phyloP scores from a whole-genome alignment of 192 early-diverging fungal genomes.

The Rhizophagus clarus region DNA sequence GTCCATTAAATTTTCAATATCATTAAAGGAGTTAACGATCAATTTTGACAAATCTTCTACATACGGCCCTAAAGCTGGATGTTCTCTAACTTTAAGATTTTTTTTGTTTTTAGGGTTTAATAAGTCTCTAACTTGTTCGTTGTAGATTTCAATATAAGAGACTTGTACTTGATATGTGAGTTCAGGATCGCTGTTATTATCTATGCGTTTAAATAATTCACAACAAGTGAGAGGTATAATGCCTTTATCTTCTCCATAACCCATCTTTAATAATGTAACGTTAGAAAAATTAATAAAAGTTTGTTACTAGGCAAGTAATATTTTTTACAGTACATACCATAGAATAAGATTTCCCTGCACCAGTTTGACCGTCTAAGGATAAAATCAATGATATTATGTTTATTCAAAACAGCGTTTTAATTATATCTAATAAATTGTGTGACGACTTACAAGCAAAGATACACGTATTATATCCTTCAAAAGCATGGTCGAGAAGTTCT shows the following conservation, averaged over 20 bases:
- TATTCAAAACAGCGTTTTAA: neutral
- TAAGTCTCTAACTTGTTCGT: conserved; percentile 80
- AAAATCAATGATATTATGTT: neutral
- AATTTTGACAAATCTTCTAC: conserved; percentile 90
- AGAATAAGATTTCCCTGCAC: conserved; percentile 74
- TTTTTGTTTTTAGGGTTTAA: conserved; percentile 75
- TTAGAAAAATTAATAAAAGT: too few species aligned
- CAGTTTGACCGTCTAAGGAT: conserved; percentile 73
- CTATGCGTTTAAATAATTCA: conserved; percentile 75
- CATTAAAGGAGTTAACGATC: conserved; percentile 72
- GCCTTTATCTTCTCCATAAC: conserved; percentile 75
- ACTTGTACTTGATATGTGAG: conserved; percentile 72
- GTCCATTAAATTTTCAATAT: conserved; percentile 76
- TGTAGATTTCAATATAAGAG: conserved; percentile 93
- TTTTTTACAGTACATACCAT: conserved; percentile 46
- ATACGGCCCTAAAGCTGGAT: conserved; percentile 80
- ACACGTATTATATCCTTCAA: conserved; percentile 90
- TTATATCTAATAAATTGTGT: neutral
- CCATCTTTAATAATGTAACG: conserved; percentile 50
- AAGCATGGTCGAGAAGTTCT: conserved; percentile 81
- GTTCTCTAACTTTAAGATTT: conserved; percentile 81
- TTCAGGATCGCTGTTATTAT: conserved; percentile 40
- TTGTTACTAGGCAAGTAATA: neutral
- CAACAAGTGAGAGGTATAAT: conserved; percentile 86
- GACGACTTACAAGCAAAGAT: conserved; percentile 81